Evolutionary conservation across 305 asterid genomes (phyloP).

Genomic region (Fraxinus albicans): DNA sequence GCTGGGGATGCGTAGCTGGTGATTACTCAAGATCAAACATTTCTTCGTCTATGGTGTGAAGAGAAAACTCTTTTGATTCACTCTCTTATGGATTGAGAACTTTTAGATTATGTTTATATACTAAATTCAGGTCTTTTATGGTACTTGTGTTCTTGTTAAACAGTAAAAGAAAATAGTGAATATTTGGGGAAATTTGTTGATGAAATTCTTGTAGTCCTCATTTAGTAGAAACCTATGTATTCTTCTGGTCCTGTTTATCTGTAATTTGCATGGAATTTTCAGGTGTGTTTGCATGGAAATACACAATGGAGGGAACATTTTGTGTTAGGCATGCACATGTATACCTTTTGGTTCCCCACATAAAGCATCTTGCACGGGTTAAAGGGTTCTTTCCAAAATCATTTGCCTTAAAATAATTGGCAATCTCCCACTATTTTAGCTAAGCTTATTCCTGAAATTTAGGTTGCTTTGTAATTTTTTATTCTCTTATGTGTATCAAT

Average conservation of each 20-base stretch:
- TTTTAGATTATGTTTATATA: not conserved
- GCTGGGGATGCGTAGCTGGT: not conserved
- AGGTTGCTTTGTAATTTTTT: slow-evolving; percentile 12
- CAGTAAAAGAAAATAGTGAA: slow-evolving; percentile 1
- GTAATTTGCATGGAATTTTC: slow-evolving; percentile 1
- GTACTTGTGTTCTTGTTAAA: not conserved
- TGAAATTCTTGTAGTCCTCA: not conserved
- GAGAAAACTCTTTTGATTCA: not conserved
- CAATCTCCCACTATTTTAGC: slow-evolving; percentile 16
- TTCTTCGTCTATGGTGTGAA: slow-evolving; percentile 6
- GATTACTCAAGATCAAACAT: not conserved
- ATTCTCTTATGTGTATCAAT: not conserved
- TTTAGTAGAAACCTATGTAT: slow-evolving; percentile 1
- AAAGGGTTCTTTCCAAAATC: slow-evolving; percentile 44
- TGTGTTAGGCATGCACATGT: slow-evolving; percentile 35
- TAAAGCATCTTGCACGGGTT: slow-evolving; percentile 38
- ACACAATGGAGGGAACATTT: not conserved
- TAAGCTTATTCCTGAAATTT: slow-evolving; percentile 22
- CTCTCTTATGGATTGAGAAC: not conserved
- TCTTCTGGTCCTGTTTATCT: slow-evolving; percentile 8
- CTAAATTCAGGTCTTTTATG: slow-evolving; percentile 3
- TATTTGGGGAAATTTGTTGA: not conserved
- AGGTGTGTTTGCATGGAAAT: not conserved
- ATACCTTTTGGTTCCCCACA: slow-evolving; percentile 30
- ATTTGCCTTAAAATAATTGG: slow-evolving; percentile 26